Conservation (phyloP, 306 rosid species). For the Trichosanthes cucumerina region DNA sequence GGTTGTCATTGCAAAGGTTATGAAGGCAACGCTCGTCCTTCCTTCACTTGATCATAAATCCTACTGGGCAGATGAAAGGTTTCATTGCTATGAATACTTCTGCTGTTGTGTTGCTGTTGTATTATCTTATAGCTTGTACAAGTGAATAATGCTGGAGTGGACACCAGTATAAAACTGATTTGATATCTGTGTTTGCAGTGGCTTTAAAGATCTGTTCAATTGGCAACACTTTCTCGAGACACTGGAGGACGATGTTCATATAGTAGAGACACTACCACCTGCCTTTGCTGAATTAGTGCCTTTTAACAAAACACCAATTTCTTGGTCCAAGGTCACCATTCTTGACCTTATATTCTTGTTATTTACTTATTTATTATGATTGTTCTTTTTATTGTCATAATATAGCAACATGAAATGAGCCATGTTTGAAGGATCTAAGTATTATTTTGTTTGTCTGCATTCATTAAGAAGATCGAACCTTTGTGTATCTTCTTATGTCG, state of each 20-base stretch:
- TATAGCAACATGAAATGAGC: not conserved
- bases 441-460: not conserved
- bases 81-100: conserved; percentile 14
- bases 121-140: not conserved
- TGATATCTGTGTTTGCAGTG: conserved; percentile 38
- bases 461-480: not conserved
- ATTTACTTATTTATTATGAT: too few relatives aligned
- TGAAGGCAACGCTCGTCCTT: conserved; percentile 88
- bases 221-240: conserved; percentile 78
- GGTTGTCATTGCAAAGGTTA: conserved; percentile 90
- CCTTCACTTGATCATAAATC: conserved; percentile 96
- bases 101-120: not conserved
- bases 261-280: conserved; percentile 71
- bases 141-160: not conserved
- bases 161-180: not conserved
- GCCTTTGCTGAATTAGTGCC: conserved; percentile 61
- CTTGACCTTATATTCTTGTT: not conserved
- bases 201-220: conserved; percentile 91
- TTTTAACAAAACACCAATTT: conserved; percentile 72
- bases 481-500: not conserved
- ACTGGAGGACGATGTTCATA: conserved; percentile 70
- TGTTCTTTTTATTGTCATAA: not conserved
- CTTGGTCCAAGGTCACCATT: conserved; percentile 79
- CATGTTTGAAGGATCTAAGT: not conserved
- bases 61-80: conserved; percentile 98